Evolutionary conservation across 2,329 filamentous ascomycete species (phyloP).

Genomic region (Sporothrix variecibatus): DNA sequence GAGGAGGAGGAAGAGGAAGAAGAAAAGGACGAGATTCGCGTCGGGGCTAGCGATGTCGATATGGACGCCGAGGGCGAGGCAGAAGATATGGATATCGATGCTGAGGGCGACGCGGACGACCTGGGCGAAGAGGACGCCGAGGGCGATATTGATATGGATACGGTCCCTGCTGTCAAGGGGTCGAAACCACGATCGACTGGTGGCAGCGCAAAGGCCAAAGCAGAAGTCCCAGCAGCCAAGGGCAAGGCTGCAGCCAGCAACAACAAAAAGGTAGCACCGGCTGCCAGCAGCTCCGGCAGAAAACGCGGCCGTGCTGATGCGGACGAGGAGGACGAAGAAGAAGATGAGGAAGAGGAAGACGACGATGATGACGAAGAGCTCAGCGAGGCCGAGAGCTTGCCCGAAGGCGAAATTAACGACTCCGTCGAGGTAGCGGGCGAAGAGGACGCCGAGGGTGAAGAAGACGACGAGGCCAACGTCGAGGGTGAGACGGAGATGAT

Average conservation of each 20-base stretch:
- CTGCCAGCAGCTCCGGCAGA: not conserved
- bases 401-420: conserved; percentile 49
- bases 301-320: conserved; percentile 14
- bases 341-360: conserved; percentile 27
- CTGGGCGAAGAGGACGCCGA: conserved; percentile 47
- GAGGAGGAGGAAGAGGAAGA: conserved; percentile 30
- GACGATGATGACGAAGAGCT: conserved; percentile 56
- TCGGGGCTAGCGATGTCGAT: conserved; percentile 37
- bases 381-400: conserved; percentile 57
- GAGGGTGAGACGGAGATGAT: conserved; percentile 43
- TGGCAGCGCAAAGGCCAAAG: conserved; percentile 31
- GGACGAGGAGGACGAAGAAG: conserved; percentile 24
- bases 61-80: conserved; percentile 43
- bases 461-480: conserved; percentile 41
- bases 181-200: conserved; percentile 42
- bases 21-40: conserved; percentile 36
- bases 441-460: conserved; percentile 25
- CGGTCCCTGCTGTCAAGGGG: conserved; percentile 50
- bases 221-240: conserved; percentile 31
- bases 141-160: conserved; percentile 52
- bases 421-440: conserved; percentile 42
- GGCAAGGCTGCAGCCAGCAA: conserved; percentile 32
- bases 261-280: conserved; percentile 23
- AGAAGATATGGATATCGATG: conserved; percentile 49
- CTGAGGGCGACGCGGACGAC: conserved; percentile 44